Evolutionary conservation across 495 filamentous ascomycete species (phyloP).

Genomic region (Glonium stellatum): DNA sequence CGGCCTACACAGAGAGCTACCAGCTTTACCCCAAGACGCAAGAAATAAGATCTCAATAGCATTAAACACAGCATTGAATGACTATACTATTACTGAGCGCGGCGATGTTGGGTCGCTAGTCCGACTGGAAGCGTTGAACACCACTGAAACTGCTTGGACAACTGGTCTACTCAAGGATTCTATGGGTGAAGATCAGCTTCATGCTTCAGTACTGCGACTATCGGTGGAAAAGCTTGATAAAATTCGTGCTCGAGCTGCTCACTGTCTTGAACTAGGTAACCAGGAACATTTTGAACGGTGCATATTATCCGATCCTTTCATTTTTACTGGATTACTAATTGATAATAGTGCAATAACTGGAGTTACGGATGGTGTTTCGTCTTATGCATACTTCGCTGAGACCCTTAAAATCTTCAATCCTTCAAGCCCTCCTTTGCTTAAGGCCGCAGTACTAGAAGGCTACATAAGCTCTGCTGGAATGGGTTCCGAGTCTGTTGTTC

Average conservation of each 20-base stretch:
- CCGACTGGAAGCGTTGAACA: slow-evolving; percentile 67
- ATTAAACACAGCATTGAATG: slow-evolving; percentile 50
- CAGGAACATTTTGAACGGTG: slow-evolving; percentile 9
- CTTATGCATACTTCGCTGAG: slow-evolving; percentile 31
- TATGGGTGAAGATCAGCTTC: slow-evolving; percentile 20
- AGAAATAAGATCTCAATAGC: slow-evolving; percentile 24
- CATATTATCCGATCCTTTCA: background rate
- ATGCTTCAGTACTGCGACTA: slow-evolving; percentile 53
- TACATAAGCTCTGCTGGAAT: slow-evolving; percentile 73
- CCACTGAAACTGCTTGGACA: slow-evolving; percentile 36
- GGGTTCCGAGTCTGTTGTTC: slow-evolving; percentile 74
- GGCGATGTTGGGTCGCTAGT: slow-evolving; percentile 87
- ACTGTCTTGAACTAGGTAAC: slow-evolving; percentile 19
- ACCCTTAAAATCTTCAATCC: slow-evolving; percentile 18
- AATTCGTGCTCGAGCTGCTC: slow-evolving; percentile 62
- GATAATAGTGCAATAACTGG: background rate
- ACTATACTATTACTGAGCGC: slow-evolving; percentile 79
- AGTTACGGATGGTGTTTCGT: slow-evolving; percentile 25
- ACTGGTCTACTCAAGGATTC: slow-evolving; percentile 28
- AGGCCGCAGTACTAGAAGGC: slow-evolving; percentile 58
- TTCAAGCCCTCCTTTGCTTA: slow-evolving; percentile 28
- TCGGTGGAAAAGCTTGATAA: slow-evolving; percentile 85
- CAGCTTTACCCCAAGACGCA: slow-evolving; percentile 1
- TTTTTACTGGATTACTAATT: background rate
- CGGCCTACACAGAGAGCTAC: background rate